Base-by-base conservation (phyloP, 1,139 yeast genomes). In the Kodamaea sp. region DNA sequence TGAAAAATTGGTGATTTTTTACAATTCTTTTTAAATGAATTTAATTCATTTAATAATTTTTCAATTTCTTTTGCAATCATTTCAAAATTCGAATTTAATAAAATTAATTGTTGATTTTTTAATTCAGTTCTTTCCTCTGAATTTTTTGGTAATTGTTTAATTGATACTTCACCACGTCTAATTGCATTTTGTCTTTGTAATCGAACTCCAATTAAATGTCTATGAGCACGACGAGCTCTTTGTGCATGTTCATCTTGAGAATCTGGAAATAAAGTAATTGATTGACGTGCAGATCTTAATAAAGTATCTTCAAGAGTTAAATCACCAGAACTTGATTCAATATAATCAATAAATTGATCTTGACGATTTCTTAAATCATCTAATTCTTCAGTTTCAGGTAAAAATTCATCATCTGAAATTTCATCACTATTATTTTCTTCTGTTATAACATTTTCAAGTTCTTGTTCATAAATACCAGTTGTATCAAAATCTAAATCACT, bases 251-350 rank as follows among this genome's bases (percentile, higher is more conserved):
- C 20, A 33, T 58, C 58, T 32, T 59, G 61, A n/a, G 65, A 49
- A 3, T 65, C 66, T 8, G 63, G 53, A 4, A 63, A 52, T 3
- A 62, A 50, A 5, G 63, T 47, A n/a, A 61, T 47, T 27, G 58
- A 43, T 38, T 61, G 20, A 9, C 38, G 27, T 20, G 37, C 39
- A 23, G 42, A 36, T n/a, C 35, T 11, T n/a, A 39, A 32, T 15
- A 15, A 15, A 4, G 20, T 15, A 15, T 15, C 20, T 15, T 15
- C 20, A 15, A 15, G 20, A 4, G 20, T 15, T 15, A 15, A 3
- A 3, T 15, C 20, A 15, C 20, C 20, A 15, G 20, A 15, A 15
- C 4, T 15, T 4, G 20, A 15, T 15, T 15, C 20, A 15, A 15
- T 15, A 15, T 15, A 15, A 15, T 15, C 20, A 3, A 15, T 15